Percentiles rank a stretch among this genome's conserved stretches.
These are phyloP conservation scores for Coffea eugenioides DNA, from an alignment of 257 asterid genomes.

Conservation along the genomic window DNA sequence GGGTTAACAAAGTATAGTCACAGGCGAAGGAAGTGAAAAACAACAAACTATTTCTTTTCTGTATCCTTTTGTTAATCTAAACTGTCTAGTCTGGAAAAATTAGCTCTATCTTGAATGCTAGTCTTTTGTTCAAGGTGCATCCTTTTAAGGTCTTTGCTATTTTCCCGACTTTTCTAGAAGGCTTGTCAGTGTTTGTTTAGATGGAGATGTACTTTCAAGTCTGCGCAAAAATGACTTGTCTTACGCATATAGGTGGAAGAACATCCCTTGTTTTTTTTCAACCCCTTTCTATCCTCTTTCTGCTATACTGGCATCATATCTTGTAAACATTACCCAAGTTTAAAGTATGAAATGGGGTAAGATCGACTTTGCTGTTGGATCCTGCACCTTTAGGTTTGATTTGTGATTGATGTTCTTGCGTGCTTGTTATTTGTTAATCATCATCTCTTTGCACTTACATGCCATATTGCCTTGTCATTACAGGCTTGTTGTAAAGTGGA, in stretches of 20 bases:
- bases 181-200: background rate
- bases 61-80: background rate
- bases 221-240: background rate
- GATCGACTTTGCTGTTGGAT: background rate
- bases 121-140: background rate
- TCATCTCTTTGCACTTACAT: background rate
- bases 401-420: background rate
- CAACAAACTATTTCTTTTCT: background rate
- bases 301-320: background rate
- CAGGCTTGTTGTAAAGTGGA: slow-evolving; percentile 65
- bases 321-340: background rate
- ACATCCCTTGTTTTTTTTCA: too few species aligned
- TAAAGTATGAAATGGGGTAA: background rate
- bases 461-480: slow-evolving; percentile 16
- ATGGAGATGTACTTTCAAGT: background rate
- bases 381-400: background rate
- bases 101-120: background rate
- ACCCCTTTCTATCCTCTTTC: background rate
- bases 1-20: too few species aligned
- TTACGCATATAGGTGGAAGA: background rate
- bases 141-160: background rate
- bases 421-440: background rate
- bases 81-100: background rate
- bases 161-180: background rate
- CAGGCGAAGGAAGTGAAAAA: background rate